Evolutionary conservation across 2,329 filamentous ascomycete species (phyloP), one percentile per base, ranked within the genome.

Genomic region (Aspergillus fructus): DNA sequence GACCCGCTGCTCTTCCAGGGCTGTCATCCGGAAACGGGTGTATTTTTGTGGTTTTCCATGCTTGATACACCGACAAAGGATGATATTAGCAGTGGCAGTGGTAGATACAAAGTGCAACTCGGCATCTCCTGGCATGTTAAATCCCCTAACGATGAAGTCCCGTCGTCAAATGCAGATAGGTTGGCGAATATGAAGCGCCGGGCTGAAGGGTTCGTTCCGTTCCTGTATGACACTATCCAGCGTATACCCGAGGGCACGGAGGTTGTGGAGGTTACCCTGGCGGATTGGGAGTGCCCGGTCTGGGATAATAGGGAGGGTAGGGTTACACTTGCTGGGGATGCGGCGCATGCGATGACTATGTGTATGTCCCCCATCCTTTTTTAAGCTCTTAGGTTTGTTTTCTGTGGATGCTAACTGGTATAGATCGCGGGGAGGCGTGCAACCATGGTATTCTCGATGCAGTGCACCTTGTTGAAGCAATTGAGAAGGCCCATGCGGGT

Each of bases 41-140:
- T 62, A 7, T 66, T 62, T 56, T 61, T 68, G 55, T 64, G 69
- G 69, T 69, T 68, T 21, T 70, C 68, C 0, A 75, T 78, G 59
- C 71, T 82, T 13, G 76, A 77, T 37, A 77, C 75, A 6, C 78
- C 34, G 12, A 37, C 71, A 30, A 64, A 65, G 5, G 78, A 74
- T 53, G 73, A 66, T 0, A 5, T 21, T 21, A 21, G 3, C 4
- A 3, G 21, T 21, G 21, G 21, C 4, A 21, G 15, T 8, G 34
- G 15, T 1, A n/a, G 68, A 58, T 72, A 74, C 41, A 37, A 37
- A 37, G 75, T 74, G 2, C 77, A 82, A 59, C 67, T 83, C 40
- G 76, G 75, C 55, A 68, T 81, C 39, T 82, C 78, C 7, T 83
- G 81, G 81, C 68, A 72, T 0, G 69, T 74, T 6, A 69, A 69